A percentile compares a stretch with the other conserved stretches of the same genome.
These are phyloP conservation scores for Phytophthora tentaculata DNA, from an alignment of 352 stramenopile genomes.

Conservation along the genomic window DNA sequence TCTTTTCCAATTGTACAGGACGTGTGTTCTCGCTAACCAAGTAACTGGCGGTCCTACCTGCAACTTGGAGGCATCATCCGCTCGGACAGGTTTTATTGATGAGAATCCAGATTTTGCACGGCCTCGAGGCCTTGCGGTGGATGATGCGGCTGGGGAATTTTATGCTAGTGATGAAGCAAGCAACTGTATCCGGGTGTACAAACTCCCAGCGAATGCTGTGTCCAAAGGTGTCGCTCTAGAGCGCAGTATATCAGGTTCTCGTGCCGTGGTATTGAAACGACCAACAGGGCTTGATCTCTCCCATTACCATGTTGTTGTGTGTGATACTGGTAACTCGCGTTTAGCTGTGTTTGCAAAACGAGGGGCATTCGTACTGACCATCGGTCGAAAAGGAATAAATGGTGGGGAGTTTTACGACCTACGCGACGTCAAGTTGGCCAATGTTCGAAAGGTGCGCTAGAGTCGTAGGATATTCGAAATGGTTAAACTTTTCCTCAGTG, in stretches of 20 bases:
- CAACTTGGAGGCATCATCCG: constrained; percentile 25
- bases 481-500: not conserved
- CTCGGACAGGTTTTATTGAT: constrained; percentile 29
- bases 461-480: not conserved
- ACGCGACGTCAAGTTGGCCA: constrained; percentile 59
- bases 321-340: constrained; percentile 59
- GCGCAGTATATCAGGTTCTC: constrained; percentile 29
- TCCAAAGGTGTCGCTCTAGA: constrained; percentile 29
- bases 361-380: constrained; percentile 51
- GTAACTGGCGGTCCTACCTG: constrained; percentile 10
- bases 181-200: constrained; percentile 60
- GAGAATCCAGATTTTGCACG: constrained; percentile 18
- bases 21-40: constrained; percentile 22
- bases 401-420: constrained; percentile 53
- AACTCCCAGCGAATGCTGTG: constrained; percentile 27
- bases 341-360: constrained; percentile 65
- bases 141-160: constrained; percentile 64
- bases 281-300: constrained; percentile 59
- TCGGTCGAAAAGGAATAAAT: constrained; percentile 48
- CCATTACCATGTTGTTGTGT: constrained; percentile 75
- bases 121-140: constrained; percentile 44
- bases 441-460: constrained; percentile 61
- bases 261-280: constrained; percentile 35
- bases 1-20: constrained; percentile 44
- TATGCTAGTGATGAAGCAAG: constrained; percentile 63